These are phyloP conservation scores for Parsonsia alboflavescens DNA, from an alignment of 257 asterid species.

Conservation along the genomic window DNA sequence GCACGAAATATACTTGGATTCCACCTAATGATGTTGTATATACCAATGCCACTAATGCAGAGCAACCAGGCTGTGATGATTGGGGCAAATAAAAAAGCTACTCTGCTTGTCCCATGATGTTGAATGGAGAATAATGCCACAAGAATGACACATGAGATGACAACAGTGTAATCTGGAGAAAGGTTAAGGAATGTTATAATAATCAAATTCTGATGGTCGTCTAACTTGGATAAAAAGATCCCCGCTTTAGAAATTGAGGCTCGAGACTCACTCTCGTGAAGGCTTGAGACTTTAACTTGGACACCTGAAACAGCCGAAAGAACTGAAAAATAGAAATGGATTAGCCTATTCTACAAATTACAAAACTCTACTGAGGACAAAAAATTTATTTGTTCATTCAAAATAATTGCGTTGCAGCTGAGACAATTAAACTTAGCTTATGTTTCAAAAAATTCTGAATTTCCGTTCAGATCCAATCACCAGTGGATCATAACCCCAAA, in stretches of 20 bases:
- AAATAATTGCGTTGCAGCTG: background rate
- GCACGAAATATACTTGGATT: slow-evolving; percentile 28
- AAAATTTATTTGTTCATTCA: background rate
- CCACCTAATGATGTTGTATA: slow-evolving; percentile 31
- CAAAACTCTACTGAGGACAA: background rate
- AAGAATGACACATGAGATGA: slow-evolving; percentile 33
- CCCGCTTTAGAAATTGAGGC: background rate
- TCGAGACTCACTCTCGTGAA: slow-evolving; percentile 27
- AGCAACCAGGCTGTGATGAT: slow-evolving; percentile 34
- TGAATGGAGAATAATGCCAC: slow-evolving; percentile 36
- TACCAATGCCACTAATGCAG: slow-evolving; percentile 33
- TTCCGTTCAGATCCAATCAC: background rate
- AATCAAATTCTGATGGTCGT: background rate
- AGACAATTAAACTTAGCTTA: background rate
- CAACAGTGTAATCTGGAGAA: slow-evolving; percentile 28
- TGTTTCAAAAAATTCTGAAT: background rate
- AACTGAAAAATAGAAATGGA: slow-evolving; percentile 21
- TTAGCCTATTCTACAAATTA: background rate
- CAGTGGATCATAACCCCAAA: background rate
- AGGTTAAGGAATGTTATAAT: background rate
- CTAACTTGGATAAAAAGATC: background rate
- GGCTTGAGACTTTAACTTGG: slow-evolving; percentile 23
- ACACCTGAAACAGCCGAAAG: slow-evolving; percentile 37
- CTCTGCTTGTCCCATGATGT: slow-evolving; percentile 36
- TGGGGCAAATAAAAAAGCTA: slow-evolving; percentile 39